Evolutionary conservation across 108 stramenopile species (phyloP), one percentile per base, ranked within the genome.

Genomic region (Nitzschia inconspicua): DNA sequence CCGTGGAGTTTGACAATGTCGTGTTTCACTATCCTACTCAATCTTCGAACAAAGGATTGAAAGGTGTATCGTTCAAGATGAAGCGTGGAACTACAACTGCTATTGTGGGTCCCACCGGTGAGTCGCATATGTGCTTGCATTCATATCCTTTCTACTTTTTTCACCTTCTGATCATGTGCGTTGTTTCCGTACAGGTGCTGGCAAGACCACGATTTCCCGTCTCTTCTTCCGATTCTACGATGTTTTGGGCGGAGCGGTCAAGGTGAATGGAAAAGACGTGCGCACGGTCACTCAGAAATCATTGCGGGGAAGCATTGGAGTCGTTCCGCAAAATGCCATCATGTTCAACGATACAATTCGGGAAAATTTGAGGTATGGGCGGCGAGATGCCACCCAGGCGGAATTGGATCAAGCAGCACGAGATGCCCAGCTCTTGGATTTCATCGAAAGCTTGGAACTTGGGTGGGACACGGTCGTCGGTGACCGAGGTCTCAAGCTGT

Each of bases 381-480:
- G 70, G 11, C 78, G 78, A 49, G 73, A 81, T 64, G 90, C 88
- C 6, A 85, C 86, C 2, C 61, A 83, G 14, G 85, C 79, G 34
- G 89, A 91, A 44, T 53, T 94, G 40, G 63, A 72, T 46, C 70
- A 88, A 57, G 91, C 86, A 2, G 82, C 82, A 5, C 44, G 72
- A 25, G 81, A 83, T 71, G 89, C 91, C 0, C 86, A 89, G 52
- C 70, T 92, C n/a, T 44, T 85, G 62, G 57, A 70, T 26, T 94
- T 98, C 57, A 82, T 98, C 49, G 66, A 77, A 14, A 65, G 66
- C 23, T 65, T 98, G 44, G 77, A 83, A 4, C 77, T 94, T 26
- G 91, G 91, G 9, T 96, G 88, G 81, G 93, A 98, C n/a, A 96
- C 97, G 0, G 58, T 85, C 53, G 97, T 99, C 23, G 98, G 98